Evolutionary conservation across 805 yeast species (phyloP).

Genomic region (Yamadazyma scolyti): DNA sequence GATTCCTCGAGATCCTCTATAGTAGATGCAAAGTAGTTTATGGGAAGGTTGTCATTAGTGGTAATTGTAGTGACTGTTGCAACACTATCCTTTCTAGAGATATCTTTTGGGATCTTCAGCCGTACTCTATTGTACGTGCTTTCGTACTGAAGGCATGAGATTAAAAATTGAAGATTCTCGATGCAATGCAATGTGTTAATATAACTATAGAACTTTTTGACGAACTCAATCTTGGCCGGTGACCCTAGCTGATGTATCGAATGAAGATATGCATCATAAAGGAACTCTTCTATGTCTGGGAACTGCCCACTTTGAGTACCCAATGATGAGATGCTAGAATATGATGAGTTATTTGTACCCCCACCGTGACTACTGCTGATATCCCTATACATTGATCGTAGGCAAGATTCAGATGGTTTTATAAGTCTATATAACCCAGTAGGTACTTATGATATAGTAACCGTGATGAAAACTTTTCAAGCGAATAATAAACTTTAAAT

Average conservation of each 20-base stretch:
- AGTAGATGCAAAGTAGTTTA: constrained; percentile 19
- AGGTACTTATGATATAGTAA: no score
- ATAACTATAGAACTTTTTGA: constrained; percentile 27
- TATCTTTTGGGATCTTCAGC: constrained; percentile 7
- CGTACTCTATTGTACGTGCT: constrained; percentile 40
- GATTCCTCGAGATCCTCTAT: constrained; percentile 25
- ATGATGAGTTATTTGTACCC: no score
- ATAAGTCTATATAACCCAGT: no score
- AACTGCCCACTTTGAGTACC: no score
- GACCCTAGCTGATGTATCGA: constrained; percentile 17
- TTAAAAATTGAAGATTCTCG: constrained; percentile 43
- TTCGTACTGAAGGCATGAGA: constrained; percentile 45
- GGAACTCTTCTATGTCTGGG: constrained; percentile 20
- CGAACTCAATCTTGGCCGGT: constrained; percentile 13
- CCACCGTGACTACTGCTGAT: no score
- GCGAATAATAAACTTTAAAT: no score
- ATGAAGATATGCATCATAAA: constrained; percentile 28
- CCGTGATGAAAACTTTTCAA: no score
- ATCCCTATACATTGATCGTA: no score
- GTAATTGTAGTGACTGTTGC: constrained; percentile 5
- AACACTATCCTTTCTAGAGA: constrained; percentile 6
- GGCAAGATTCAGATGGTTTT: no score
- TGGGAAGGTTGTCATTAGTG: constrained; percentile 21
- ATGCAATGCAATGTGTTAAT: constrained; percentile 39
- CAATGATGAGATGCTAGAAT: no score